phyloP scores from a whole-genome alignment of 1,284 basidiomycete genomes.

The Tetrapyrgos nigripes region DNA sequence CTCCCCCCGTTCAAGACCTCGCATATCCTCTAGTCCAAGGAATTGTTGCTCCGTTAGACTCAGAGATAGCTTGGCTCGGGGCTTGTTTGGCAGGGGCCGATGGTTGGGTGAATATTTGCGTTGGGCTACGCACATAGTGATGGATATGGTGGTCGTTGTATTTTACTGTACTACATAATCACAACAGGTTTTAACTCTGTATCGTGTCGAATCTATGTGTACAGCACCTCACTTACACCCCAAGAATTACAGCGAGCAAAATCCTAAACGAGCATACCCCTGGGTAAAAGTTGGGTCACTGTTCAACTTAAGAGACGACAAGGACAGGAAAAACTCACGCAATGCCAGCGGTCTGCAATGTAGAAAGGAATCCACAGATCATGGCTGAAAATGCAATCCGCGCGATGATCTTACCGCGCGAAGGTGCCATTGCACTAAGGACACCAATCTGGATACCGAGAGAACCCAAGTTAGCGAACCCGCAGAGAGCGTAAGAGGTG shows the following conservation, averaged over 20 bases:
- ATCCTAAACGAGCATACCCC: constrained; percentile 55
- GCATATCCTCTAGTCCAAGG: constrained; percentile 87
- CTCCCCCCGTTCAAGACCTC: constrained; percentile 47
- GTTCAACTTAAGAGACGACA: constrained; percentile 6
- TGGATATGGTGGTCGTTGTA: not conserved
- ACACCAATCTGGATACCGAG: constrained; percentile 93
- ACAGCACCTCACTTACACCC: not conserved
- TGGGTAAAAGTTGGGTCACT: constrained; percentile 25
- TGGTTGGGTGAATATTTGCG: constrained; percentile 91
- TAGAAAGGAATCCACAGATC: constrained; percentile 82
- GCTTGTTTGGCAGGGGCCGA: constrained; percentile 91
- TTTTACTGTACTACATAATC: not conserved
- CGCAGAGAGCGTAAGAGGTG: constrained; percentile 85
- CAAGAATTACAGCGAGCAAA: not conserved
- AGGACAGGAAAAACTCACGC: constrained; percentile 50
- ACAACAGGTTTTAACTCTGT: too few relatives aligned
- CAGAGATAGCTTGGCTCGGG: constrained; percentile 93
- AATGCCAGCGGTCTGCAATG: constrained; percentile 76
- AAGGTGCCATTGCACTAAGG: constrained; percentile 83
- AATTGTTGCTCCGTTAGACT: constrained; percentile 83
- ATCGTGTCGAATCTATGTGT: too few relatives aligned
- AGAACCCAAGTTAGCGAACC: constrained; percentile 88
- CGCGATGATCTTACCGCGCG: constrained; percentile 74
- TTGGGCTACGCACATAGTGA: constrained; percentile 59
- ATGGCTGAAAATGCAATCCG: constrained; percentile 78